Evolutionary conservation across 2,329 filamentous ascomycete species (phyloP).

Genomic region (Claviceps maximensis): DNA sequence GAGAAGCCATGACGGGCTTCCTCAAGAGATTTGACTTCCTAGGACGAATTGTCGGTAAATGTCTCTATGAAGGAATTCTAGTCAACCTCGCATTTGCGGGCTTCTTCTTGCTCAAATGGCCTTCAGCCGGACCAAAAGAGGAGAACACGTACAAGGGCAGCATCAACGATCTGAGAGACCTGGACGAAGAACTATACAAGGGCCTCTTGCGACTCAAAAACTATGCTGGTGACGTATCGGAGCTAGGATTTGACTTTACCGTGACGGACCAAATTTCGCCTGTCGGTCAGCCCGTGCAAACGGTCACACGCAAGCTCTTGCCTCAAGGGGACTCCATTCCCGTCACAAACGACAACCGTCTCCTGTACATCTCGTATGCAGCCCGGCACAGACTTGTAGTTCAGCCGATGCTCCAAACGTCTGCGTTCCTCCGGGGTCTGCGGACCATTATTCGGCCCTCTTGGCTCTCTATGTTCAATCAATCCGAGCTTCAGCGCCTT

Average conservation of each 20-base stretch:
- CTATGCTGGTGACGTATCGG: conserved; percentile 59
- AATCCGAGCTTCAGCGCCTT: conserved; percentile 82
- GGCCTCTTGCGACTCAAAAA: conserved; percentile 76
- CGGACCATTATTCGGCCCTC: conserved; percentile 77
- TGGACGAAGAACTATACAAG: conserved; percentile 83
- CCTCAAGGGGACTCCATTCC: conserved; percentile 60
- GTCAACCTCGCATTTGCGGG: conserved; percentile 86
- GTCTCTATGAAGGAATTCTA: conserved; percentile 91
- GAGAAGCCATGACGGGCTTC: conserved; percentile 43
- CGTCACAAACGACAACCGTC: conserved; percentile 84
- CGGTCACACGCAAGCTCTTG: conserved; percentile 62
- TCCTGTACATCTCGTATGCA: conserved; percentile 89
- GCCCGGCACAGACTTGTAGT: conserved; percentile 73
- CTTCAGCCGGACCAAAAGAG: conserved; percentile 51
- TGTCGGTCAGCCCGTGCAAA: conserved; percentile 36
- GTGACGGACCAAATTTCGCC: conserved; percentile 56
- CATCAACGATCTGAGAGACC: conserved; percentile 83
- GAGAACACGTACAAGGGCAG: conserved; percentile 74
- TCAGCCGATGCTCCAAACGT: conserved; percentile 70
- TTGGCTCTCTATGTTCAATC: conserved; percentile 99
- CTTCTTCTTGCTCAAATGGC: conserved; percentile 95
- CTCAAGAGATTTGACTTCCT: conserved; percentile 78
- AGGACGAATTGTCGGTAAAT: conserved; percentile 87
- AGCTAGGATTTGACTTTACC: conserved; percentile 73
- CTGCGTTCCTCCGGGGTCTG: conserved; percentile 76